Evolutionary conservation across 2,329 filamentous ascomycete genomes (phyloP).

Genomic region (Paraconiothyrium brasiliense): DNA sequence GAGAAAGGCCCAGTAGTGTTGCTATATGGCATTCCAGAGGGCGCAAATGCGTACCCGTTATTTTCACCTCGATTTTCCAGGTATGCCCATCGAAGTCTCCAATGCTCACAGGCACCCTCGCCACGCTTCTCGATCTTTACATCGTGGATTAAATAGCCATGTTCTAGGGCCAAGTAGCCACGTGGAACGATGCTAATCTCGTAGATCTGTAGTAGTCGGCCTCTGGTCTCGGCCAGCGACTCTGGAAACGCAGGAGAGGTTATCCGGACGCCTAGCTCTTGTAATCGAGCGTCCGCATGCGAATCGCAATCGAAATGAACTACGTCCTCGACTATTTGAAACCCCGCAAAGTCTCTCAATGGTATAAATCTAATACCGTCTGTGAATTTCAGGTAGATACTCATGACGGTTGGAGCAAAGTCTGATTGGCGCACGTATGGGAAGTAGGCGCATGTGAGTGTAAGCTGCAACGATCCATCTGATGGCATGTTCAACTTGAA

Average conservation of each 20-base stretch:
- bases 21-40: constrained; percentile 38
- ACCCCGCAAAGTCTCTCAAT: neutral
- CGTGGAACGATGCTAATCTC: constrained; percentile 31
- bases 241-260: constrained; percentile 7
- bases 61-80: neutral
- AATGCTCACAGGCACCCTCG: constrained; percentile 29
- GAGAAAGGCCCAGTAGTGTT: constrained; percentile 47
- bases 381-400: constrained; percentile 31
- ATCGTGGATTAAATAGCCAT: constrained; percentile 20
- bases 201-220: constrained; percentile 21
- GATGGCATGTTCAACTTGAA: constrained; percentile 48
- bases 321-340: constrained; percentile 4
- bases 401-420: neutral
- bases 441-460: constrained; percentile 21
- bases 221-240: neutral
- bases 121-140: constrained; percentile 26
- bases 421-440: neutral
- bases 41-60: neutral
- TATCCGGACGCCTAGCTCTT: constrained; percentile 38
- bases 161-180: neutral
- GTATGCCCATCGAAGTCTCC: constrained; percentile 40
- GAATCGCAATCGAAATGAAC: neutral
- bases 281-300: constrained; percentile 20
- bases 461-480: constrained; percentile 32
- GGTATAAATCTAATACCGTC: constrained; percentile 12